These are phyloP conservation scores for Phytophthora constricta DNA, from an alignment of 352 stramenopile species.

Conservation along the genomic window DNA sequence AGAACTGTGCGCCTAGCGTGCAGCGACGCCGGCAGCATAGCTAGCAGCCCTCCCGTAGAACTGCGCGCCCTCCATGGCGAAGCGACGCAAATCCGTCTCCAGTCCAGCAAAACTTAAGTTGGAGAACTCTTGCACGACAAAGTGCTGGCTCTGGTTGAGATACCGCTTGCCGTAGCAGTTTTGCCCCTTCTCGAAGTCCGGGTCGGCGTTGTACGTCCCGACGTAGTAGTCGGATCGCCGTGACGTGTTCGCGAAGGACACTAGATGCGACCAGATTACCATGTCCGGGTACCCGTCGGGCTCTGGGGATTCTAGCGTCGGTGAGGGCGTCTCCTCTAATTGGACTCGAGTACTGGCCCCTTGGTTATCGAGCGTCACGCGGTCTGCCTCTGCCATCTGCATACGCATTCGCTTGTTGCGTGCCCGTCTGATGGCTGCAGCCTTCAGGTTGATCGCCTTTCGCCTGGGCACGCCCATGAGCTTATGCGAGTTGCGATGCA, in stretches of 20 bases:
- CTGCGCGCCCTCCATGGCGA: constrained; percentile 39
- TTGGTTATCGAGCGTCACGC: constrained; percentile 8
- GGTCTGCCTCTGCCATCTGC: constrained; percentile 34
- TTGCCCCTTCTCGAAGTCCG: constrained; percentile 50
- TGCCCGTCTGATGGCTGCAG: constrained; percentile 27
- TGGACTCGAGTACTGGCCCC: background rate
- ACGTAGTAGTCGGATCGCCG: constrained; percentile 50
- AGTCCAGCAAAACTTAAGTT: constrained; percentile 38
- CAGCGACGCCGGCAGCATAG: too few relatives aligned
- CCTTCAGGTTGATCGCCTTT: constrained; percentile 32
- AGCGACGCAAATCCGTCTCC: constrained; percentile 40
- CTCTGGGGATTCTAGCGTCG: constrained; percentile 25
- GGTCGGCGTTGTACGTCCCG: constrained; percentile 50
- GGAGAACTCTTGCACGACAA: constrained; percentile 40
- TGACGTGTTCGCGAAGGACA: constrained; percentile 55
- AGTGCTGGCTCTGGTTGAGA: constrained; percentile 41
- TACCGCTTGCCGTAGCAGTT: constrained; percentile 61
- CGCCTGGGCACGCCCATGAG: constrained; percentile 32
- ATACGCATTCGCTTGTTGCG: constrained; percentile 33
- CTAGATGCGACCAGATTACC: constrained; percentile 67
- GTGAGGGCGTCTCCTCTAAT: constrained; percentile 22
- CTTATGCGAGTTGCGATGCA: constrained; percentile 62
- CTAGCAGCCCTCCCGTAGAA: constrained; percentile 35
- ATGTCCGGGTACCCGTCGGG: constrained; percentile 46
- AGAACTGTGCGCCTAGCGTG: constrained; percentile 34